Percentiles rank a stretch among this genome's conserved stretches.
phyloP scores from a whole-genome alignment of 805 yeast genomes.

The Candida sakaeoensis region DNA sequence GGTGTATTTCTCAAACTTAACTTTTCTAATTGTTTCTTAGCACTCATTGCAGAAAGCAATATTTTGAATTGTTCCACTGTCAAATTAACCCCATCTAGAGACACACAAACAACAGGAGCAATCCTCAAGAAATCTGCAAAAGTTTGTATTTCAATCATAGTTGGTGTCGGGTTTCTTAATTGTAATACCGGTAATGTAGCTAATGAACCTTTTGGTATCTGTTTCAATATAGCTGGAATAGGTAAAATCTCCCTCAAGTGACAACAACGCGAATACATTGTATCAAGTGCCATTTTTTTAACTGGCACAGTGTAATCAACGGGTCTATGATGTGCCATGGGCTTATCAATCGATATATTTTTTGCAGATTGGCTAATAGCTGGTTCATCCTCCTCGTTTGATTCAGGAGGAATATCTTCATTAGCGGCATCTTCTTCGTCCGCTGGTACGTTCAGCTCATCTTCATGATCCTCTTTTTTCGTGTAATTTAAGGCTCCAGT shows the following conservation, averaged over 20 bases:
- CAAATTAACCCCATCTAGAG: constrained; percentile 75
- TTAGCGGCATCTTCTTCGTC: constrained; percentile 16
- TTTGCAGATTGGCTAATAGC: constrained; percentile 23
- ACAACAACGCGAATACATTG: constrained; percentile 86
- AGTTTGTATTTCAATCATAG: constrained; percentile 81
- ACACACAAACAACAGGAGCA: constrained; percentile 73
- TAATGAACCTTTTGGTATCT: constrained; percentile 67
- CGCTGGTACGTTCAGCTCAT: no score
- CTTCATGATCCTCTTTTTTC: constrained; percentile 14
- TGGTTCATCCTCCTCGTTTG: constrained; percentile 20
- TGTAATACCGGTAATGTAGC: constrained; percentile 72
- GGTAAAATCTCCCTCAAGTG: constrained; percentile 89
- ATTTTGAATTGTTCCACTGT: constrained; percentile 74
- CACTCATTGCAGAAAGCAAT: constrained; percentile 64
- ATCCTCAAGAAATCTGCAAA: constrained; percentile 85
- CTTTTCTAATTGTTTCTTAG: constrained; percentile 65
- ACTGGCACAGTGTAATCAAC: constrained; percentile 30
- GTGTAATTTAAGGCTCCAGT: constrained; percentile 58
- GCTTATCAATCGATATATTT: constrained; percentile 29
- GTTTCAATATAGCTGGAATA: constrained; percentile 77
- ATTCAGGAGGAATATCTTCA: constrained; percentile 12
- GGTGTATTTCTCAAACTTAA: constrained; percentile 76
- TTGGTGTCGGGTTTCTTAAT: constrained; percentile 83
- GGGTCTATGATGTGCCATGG: constrained; percentile 20
- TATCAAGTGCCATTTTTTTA: constrained; percentile 55